A percentile compares a stretch with the other conserved stretches of the same genome.
These are phyloP conservation scores for Angophora floribunda DNA, from an alignment of 345 rosid species.

Conservation along the genomic window DNA sequence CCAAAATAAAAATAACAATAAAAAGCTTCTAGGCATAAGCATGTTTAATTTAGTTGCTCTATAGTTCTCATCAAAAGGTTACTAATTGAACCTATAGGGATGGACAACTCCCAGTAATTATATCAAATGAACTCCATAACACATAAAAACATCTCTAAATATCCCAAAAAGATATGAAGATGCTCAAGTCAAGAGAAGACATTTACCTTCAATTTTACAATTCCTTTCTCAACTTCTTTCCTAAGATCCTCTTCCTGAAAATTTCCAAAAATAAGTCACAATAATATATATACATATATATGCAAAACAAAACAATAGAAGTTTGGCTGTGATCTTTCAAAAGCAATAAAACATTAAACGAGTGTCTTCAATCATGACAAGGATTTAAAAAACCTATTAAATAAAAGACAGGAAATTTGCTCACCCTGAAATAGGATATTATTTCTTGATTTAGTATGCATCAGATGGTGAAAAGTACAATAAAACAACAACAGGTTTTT, in stretches of 20 bases:
- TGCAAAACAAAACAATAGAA: not conserved
- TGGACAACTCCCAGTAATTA: not conserved
- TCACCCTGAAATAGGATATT: not conserved
- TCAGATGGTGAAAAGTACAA: not conserved
- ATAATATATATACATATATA: not conserved
- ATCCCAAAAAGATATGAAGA: not conserved
- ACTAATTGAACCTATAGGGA: not conserved
- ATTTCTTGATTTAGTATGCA: not conserved
- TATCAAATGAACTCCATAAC: not conserved
- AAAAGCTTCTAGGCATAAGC: not conserved
- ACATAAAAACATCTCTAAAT: not conserved
- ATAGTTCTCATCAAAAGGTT: not conserved
- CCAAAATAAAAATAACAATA: not conserved
- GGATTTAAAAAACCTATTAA: not conserved
- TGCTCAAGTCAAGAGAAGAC: not conserved
- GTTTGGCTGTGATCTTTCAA: not conserved
- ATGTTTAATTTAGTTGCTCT: not conserved
- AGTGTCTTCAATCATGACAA: not conserved
- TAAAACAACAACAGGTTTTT: not conserved
- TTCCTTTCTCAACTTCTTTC: conserved; percentile 59
- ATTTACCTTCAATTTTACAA: conserved; percentile 69
- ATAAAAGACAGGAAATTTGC: not conserved
- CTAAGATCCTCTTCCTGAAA: conserved; percentile 72
- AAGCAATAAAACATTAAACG: not conserved
- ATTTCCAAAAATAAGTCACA: not conserved